phyloP scores from a whole-genome alignment of 768 basidiomycete genomes.

The Russula foetens region DNA sequence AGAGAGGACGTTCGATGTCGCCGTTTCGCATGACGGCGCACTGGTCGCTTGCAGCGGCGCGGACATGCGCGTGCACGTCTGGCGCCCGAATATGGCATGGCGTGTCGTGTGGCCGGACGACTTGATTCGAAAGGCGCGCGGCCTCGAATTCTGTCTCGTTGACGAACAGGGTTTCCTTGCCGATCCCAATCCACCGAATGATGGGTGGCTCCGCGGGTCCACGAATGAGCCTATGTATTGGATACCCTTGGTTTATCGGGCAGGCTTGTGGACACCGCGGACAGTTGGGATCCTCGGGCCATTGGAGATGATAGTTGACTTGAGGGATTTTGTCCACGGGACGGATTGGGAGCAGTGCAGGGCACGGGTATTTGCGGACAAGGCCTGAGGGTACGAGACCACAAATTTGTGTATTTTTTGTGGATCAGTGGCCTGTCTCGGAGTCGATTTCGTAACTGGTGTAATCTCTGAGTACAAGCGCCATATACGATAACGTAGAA shows the following conservation, averaged over 20 bases:
- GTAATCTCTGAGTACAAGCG: too few species aligned
- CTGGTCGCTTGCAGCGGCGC: not conserved
- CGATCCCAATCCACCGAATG: not conserved
- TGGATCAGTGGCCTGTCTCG: too few species aligned
- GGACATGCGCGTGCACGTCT: not conserved
- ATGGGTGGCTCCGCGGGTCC: slow-evolving; percentile 10
- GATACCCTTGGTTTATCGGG: slow-evolving; percentile 7
- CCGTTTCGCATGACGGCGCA: slow-evolving; percentile 1
- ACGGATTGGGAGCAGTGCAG: slow-evolving; percentile 7
- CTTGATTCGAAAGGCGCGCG: not conserved
- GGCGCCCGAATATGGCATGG: not conserved
- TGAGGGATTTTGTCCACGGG: slow-evolving; percentile 2
- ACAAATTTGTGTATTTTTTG: too few species aligned
- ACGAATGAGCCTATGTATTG: slow-evolving; percentile 2
- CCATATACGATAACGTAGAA: too few species aligned
- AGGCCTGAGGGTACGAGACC: too few species aligned
- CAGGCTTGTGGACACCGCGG: slow-evolving; percentile 7
- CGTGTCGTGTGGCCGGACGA: slow-evolving; percentile 2
- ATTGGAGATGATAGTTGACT: slow-evolving; percentile 2
- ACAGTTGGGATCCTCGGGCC: slow-evolving; percentile 5
- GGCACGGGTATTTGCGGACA: too few species aligned
- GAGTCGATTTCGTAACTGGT: too few species aligned
- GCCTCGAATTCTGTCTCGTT: not conserved
- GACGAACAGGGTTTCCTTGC: slow-evolving; percentile 8
- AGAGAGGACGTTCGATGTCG: not conserved